A percentile compares a stretch with the other conserved stretches of the same genome.
Conservation (phyloP, 2,329 filamentous ascomycete genomes). For the Rhexocercosporidium sp. region DNA sequence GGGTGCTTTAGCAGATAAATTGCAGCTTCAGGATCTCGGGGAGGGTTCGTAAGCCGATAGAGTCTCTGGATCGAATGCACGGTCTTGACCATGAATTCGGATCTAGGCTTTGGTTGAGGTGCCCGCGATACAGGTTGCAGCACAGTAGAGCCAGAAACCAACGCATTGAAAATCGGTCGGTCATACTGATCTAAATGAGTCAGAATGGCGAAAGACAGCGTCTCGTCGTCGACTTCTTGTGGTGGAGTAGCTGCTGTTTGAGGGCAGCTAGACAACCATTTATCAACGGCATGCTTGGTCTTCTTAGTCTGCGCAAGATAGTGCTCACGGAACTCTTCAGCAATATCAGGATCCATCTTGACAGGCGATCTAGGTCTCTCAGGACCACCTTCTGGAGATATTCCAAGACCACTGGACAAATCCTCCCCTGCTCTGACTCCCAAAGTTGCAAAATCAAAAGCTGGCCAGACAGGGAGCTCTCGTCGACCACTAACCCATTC, state of each 20-base stretch:
- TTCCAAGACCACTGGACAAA: conserved; percentile 54
- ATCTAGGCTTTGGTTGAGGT: conserved; percentile 74
- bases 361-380: conserved; percentile 64
- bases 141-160: conserved; percentile 66
- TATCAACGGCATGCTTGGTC: conserved; percentile 88
- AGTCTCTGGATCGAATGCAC: conserved; percentile 82
- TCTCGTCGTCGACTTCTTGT: conserved; percentile 92
- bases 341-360: conserved; percentile 90
- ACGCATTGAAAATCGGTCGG: conserved; percentile 79
- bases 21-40: conserved; percentile 84
- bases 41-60: conserved; percentile 74
- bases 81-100: conserved; percentile 75
- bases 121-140: conserved; percentile 63
- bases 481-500: conserved; percentile 90
- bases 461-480: conserved; percentile 87
- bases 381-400: conserved; percentile 63
- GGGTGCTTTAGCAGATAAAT: conserved; percentile 87
- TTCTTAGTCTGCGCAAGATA: conserved; percentile 92
- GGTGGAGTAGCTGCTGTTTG: conserved; percentile 74
- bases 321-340: conserved; percentile 90
- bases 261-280: conserved; percentile 83
- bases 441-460: conserved; percentile 74
- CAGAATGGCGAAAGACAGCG: conserved; percentile 88
- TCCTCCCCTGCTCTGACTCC: conserved; percentile 65
- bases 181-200: conserved; percentile 81